Evolutionary conservation across 2,329 filamentous ascomycete genomes (phyloP), one percentile per base, ranked within the genome.

Genomic region (Phialemoniopsis sp.): DNA sequence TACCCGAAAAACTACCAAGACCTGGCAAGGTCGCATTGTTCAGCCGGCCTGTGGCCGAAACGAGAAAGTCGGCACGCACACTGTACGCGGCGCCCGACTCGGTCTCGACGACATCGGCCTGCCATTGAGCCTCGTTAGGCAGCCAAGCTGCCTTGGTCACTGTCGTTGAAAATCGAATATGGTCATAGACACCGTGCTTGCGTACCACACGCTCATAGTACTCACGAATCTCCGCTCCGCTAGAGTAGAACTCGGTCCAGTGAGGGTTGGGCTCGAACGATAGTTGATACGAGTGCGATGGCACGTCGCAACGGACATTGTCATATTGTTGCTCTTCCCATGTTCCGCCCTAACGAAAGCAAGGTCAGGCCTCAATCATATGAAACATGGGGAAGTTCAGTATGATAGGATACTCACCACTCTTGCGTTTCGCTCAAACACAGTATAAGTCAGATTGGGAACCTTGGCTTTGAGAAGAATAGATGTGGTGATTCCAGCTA

Each of bases 401-500:
- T n/a, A n/a, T n/a, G n/a, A n/a, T n/a, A n/a, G n/a, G n/a, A n/a
- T n/a, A n/a, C n/a, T n/a, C n/a, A n/a, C n/a, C n/a, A 17, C 32
- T 5, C 7, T 5, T 4, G 15, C 17, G 5, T 33, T 33, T 21
- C 41, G 37, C 6, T 50, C 47, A 30, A 38, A 47, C 3, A 50
- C 28, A 5, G 42, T 40, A 14, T 41, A 35, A 2, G 32, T 31
- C 8, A 45, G 17, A 28, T 42, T 45, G 0, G 42, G 46, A 7
- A 50, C 46, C 29, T 50, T 50, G 29, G 41, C 38, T 14, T 41
- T 35, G 13, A 50, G 35, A 4, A 49, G 38, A 8, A 49, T 40
- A 13, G 46, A 37, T 8, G 46, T 46, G 3, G 43, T 38, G 10
- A 79, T 55, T 58, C 72, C 40, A 68, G 69, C 46, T 65, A 77